Conservation (phyloP, 768 basidiomycete genomes). For the Zangia roseola region DNA sequence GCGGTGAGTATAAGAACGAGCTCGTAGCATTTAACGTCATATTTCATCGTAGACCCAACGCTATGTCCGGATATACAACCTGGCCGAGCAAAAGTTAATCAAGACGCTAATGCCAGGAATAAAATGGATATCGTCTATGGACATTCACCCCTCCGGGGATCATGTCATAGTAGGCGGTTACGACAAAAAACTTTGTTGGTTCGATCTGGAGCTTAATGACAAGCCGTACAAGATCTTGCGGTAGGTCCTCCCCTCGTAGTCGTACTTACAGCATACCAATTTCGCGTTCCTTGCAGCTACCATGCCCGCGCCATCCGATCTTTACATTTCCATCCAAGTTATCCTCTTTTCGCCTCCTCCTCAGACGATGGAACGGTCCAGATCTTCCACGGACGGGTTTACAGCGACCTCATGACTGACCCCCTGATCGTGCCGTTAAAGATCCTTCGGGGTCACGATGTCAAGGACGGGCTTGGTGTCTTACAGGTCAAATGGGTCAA, state of each 20-base stretch:
- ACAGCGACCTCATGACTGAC: constrained; percentile 94
- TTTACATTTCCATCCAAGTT: constrained; percentile 88
- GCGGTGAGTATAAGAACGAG: constrained; percentile 60
- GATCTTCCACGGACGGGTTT: constrained; percentile 94
- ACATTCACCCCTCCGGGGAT: constrained; percentile 93
- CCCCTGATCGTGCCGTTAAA: constrained; percentile 97
- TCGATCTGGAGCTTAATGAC: constrained; percentile 93
- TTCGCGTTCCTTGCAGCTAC: constrained; percentile 53
- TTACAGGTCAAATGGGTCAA: constrained; percentile 88
- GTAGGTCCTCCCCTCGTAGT: constrained; percentile 38
- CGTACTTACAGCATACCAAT: constrained; percentile 10
- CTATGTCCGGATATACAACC: constrained; percentile 92
- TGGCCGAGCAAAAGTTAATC: constrained; percentile 88
- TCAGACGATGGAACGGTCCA: constrained; percentile 98
- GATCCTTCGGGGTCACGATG: constrained; percentile 87
- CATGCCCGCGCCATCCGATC: constrained; percentile 93
- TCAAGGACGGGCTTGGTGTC: constrained; percentile 87
- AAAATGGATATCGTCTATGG: constrained; percentile 96
- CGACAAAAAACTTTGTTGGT: constrained; percentile 98
- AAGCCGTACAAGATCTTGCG: constrained; percentile 97
- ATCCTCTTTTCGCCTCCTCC: constrained; percentile 94
- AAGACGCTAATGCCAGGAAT: constrained; percentile 96
- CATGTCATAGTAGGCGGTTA: constrained; percentile 97
- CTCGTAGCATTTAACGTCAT: constrained; percentile 8
- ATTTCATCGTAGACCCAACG: constrained; percentile 75